phyloP scores from a whole-genome alignment of 192 early-diverging fungal species.

The Obelidium mucronatum region DNA sequence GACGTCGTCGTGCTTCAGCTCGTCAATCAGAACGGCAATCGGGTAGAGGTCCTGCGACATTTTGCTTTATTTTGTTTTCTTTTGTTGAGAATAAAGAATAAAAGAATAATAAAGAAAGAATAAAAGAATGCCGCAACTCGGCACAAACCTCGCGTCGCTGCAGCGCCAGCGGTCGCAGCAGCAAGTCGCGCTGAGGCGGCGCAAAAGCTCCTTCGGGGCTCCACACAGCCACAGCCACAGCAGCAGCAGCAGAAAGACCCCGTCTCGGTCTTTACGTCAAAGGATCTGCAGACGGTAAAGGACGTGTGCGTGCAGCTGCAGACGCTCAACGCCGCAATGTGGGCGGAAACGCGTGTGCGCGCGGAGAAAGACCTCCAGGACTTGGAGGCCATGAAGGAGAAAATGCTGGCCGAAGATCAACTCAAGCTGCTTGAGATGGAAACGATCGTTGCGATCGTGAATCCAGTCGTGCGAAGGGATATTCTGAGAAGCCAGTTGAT shows the following conservation, averaged over 20 bases:
- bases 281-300: slow-evolving; percentile 31
- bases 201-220: no score
- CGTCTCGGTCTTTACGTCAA: neutral
- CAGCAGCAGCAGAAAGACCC: no score
- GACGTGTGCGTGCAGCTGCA: slow-evolving; percentile 47
- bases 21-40: slow-evolving; percentile 90
- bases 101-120: no score
- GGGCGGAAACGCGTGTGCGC: slow-evolving; percentile 28
- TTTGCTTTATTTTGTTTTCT: no score
- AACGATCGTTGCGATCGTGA: slow-evolving; percentile 59
- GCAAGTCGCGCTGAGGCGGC: no score
- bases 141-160: no score
- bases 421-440: slow-evolving; percentile 58
- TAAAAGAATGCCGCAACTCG: no score
- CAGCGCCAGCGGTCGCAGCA: no score
- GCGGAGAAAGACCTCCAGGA: slow-evolving; percentile 38
- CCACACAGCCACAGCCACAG: neutral
- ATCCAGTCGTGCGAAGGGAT: slow-evolving; percentile 50
- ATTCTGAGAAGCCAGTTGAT: slow-evolving; percentile 52
- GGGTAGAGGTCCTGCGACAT: slow-evolving; percentile 79
- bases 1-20: slow-evolving; percentile 93
- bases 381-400: slow-evolving; percentile 49
- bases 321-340: slow-evolving; percentile 20
- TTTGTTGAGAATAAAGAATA: no score
- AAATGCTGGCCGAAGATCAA: slow-evolving; percentile 56